These are phyloP conservation scores for Leptomonas pyrrhocoris DNA, from an alignment of 208 protist species.

Conservation along the genomic window DNA sequence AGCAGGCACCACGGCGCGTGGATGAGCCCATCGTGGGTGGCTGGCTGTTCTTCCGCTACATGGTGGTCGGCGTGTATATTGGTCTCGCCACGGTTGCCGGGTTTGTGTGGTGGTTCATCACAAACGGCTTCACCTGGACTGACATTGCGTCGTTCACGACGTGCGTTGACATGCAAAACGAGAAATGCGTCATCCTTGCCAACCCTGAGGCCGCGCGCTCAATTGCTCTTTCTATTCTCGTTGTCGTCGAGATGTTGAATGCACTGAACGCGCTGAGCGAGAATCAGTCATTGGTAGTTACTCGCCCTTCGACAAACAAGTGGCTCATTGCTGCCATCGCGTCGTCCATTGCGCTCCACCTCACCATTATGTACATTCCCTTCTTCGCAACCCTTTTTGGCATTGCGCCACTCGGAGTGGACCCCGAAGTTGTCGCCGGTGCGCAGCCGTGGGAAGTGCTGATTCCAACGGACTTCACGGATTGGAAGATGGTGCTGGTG, in stretches of 20 bases:
- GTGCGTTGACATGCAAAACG: constrained; percentile 58
- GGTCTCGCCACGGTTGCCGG: constrained; percentile 82
- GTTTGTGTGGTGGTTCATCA: constrained; percentile 88
- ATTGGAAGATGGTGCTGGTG: constrained; percentile 91
- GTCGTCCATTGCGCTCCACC: constrained; percentile 85
- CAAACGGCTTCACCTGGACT: constrained; percentile 71
- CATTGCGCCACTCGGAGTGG: constrained; percentile 81
- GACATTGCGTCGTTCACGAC: constrained; percentile 64
- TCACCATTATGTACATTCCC: constrained; percentile 93
- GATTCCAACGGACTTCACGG: constrained; percentile 67
- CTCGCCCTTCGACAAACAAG: constrained; percentile 72
- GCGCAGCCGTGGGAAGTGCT: constrained; percentile 75
- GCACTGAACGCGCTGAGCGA: constrained; percentile 95
- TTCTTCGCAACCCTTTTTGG: constrained; percentile 87
- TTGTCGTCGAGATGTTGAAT: constrained; percentile 96
- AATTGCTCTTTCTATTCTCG: constrained; percentile 93
- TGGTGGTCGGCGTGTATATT: constrained; percentile 84
- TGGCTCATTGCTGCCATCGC: constrained; percentile 85
- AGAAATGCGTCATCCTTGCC: constrained; percentile 53
- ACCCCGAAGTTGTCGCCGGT: constrained; percentile 41
- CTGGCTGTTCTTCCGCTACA: constrained; percentile 85
- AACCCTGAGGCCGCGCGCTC: constrained; percentile 80
- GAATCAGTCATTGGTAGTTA: constrained; percentile 84
- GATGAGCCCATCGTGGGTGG: constrained; percentile 90
- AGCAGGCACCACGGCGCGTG: constrained; percentile 79